A percentile compares a stretch with the other conserved stretches of the same genome.
Conservation (phyloP, 257 asterid genomes). For the Gynochthodes officinalis region DNA sequence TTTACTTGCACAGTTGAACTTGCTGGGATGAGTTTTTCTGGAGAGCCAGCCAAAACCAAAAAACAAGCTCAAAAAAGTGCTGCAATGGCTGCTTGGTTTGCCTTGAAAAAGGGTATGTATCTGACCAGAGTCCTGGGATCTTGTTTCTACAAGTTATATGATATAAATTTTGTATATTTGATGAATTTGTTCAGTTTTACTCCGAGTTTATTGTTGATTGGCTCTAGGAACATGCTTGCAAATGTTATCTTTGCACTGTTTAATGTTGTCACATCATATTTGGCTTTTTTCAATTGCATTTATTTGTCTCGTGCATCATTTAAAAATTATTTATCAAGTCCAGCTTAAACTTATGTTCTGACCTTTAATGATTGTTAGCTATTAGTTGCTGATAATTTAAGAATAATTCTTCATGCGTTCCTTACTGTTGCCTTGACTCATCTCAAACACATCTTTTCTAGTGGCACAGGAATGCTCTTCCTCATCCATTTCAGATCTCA, state of each 20-base stretch:
- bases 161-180: background rate
- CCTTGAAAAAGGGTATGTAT: conserved; percentile 61
- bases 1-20: conserved; percentile 69
- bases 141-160: background rate
- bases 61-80: conserved; percentile 88
- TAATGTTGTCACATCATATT: background rate
- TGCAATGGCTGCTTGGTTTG: conserved; percentile 84
- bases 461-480: conserved; percentile 19
- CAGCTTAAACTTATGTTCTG: too few species aligned
- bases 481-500: conserved; percentile 14
- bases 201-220: background rate
- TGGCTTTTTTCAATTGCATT: background rate
- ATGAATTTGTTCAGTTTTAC: background rate
- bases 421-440: background rate
- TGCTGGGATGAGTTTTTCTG: conserved; percentile 68
- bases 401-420: background rate
- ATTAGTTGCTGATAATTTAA: background rate
- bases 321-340: too few species aligned
- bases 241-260: background rate
- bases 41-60: conserved; percentile 80
- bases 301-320: background rate
- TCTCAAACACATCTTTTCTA: conserved; percentile 9
- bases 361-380: background rate
- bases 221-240: background rate
- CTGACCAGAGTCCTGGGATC: background rate